Percentiles rank a stretch among this genome's conserved stretches.
Evolutionary conservation across 2,329 filamentous ascomycete genomes (phyloP).

Genomic region (Claviceps sp.): DNA sequence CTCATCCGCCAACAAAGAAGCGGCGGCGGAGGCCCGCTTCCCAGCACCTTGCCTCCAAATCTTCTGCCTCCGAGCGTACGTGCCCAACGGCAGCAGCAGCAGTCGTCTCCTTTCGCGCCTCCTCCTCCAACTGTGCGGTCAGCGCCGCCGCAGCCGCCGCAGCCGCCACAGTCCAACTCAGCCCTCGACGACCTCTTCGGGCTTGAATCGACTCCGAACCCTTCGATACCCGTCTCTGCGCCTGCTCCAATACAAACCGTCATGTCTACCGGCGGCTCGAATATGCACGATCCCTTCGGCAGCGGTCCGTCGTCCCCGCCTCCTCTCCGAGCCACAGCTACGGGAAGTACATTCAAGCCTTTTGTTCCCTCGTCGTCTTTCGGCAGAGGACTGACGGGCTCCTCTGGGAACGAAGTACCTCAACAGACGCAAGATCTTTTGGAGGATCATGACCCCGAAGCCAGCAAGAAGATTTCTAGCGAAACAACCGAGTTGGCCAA

Average conservation of each 20-base stretch:
- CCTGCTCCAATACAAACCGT: constrained; percentile 44
- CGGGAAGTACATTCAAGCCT: constrained; percentile 58
- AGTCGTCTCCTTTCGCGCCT: constrained; percentile 22
- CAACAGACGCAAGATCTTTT: constrained; percentile 62
- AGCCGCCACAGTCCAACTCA: constrained; percentile 49
- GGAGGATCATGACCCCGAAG: constrained; percentile 79
- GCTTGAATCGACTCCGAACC: constrained; percentile 48
- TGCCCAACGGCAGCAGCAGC: constrained; percentile 24
- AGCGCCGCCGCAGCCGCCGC: constrained; percentile 26
- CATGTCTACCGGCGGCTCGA: constrained; percentile 63
- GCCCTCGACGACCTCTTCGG: constrained; percentile 91
- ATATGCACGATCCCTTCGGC: constrained; percentile 48
- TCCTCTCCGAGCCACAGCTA: constrained; percentile 34
- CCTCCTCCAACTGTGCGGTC: constrained; percentile 27
- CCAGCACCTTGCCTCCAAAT: constrained; percentile 63
- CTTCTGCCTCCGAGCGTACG: constrained; percentile 82
- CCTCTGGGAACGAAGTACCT: constrained; percentile 54
- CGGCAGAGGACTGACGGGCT: constrained; percentile 65
- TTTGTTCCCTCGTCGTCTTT: constrained; percentile 90
- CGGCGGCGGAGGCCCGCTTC: constrained; percentile 50
- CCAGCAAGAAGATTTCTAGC: constrained; percentile 73
- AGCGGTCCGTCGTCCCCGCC: constrained; percentile 45
- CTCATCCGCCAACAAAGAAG: constrained; percentile 81
- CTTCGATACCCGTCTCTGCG: constrained; percentile 22
- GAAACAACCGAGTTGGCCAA: constrained; percentile 92